Evolutionary conservation across 202 grass and related monocot genomes (phyloP), one percentile per base, ranked within the genome.

Genomic region (Digitaria exilis): DNA sequence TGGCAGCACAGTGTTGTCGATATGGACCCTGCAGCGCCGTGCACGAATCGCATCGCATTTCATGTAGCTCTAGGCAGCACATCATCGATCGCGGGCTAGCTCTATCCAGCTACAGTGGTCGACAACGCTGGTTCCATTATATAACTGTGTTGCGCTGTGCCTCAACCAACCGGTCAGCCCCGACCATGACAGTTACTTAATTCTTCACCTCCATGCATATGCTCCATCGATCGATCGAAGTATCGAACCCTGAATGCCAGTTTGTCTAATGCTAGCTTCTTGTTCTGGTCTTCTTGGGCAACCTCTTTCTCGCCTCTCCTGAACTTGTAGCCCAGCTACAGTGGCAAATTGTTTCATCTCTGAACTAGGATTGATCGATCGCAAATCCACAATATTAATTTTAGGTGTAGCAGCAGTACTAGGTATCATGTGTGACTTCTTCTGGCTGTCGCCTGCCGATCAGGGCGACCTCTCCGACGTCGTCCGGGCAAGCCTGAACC

Each of bases 391-490:
- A 9, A 25, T 67, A 15, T 22, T n/a, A n/a, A n/a, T n/a, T n/a
- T n/a, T n/a, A n/a, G n/a, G n/a, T 80, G 17, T 13, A n/a, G 14
- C 10, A 15, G 22, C 10, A 45, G 24, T 59, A n/a, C n/a, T n/a
- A 60, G 57, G 25, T 65, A 59, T 57, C 85, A 97, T 94, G 92
- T 88, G 95, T 21, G 95, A 97, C 89, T 89, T 84, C 65, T 97
- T 97, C 35, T 97, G 95, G 95, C 45, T 61, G 73, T 85, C 90
- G 70, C 68, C 76, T 46, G 84, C 77, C 56, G 95, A 90, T 12
- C 92, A 94, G 86, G 95, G 95, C 73, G 95, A 94, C 55, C 95
- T 97, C 71, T 89, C 90, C 1, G 95, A 97, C 49, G 69, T 97
- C 4, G 92, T 97, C 7, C 82, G 94, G 3, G 83, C 88, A 7